Conservation (phyloP, 768 basidiomycete species). For the Russula compacta region DNA sequence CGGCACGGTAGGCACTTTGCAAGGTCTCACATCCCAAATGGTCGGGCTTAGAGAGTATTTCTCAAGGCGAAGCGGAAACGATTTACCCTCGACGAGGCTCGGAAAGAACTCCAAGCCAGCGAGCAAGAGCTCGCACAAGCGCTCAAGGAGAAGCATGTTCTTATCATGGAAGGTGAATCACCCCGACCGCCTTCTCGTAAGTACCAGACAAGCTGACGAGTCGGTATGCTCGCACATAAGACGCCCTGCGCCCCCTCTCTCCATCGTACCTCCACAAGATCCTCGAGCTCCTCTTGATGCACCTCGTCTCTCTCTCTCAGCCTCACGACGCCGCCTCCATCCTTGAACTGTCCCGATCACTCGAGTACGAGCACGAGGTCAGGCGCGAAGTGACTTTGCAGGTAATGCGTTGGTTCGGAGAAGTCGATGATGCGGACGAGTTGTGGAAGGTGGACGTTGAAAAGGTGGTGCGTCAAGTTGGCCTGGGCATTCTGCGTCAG, state of each 20-base stretch:
- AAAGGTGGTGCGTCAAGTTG: conserved; percentile 63
- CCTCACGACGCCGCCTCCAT: conserved; percentile 43
- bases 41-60: neutral
- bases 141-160: conserved; percentile 58
- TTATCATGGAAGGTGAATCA: conserved; percentile 56
- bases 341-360: conserved; percentile 47
- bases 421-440: conserved; percentile 28
- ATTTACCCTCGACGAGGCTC: conserved; percentile 55
- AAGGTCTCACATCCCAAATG: neutral
- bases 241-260: conserved; percentile 65
- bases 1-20: conserved; percentile 22
- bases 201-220: neutral
- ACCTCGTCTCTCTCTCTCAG: conserved; percentile 56
- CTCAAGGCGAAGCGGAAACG: conserved; percentile 28
- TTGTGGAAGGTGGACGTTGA: conserved; percentile 60
- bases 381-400: conserved; percentile 51
- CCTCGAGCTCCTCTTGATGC: conserved; percentile 66
- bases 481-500: conserved; percentile 59
- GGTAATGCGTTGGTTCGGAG: conserved; percentile 79
- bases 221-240: conserved; percentile 29
- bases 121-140: conserved; percentile 61
- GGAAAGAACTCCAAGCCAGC: conserved; percentile 68
- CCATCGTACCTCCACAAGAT: conserved; percentile 56
- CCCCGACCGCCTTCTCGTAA: neutral
- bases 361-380: conserved; percentile 70